Conservation (phyloP, 2,329 filamentous ascomycete species). For the Claviceps paspali region DNA sequence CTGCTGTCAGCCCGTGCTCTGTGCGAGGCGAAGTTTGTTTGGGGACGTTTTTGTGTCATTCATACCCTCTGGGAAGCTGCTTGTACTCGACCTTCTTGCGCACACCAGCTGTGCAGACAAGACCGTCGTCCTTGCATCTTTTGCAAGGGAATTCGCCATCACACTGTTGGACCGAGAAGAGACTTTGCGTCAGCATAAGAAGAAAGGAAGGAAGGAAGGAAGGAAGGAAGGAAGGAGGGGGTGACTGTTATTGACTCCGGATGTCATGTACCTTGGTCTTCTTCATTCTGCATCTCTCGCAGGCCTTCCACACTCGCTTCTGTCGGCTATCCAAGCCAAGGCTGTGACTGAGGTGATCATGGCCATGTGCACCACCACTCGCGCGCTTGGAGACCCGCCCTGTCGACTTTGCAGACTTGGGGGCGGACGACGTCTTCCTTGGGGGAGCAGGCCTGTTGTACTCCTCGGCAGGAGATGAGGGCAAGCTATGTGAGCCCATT, state of each 20-base stretch:
- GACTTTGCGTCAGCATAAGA: not conserved
- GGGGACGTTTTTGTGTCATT: conserved; percentile 1
- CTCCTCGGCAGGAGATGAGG: conserved; percentile 38
- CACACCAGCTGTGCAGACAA: conserved; percentile 47
- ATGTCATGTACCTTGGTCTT: conserved; percentile 44
- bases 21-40: not conserved
- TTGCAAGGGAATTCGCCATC: conserved; percentile 53
- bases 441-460: conserved; percentile 22
- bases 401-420: conserved; percentile 33
- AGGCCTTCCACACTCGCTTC: conserved; percentile 53
- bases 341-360: conserved; percentile 20
- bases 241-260: too few species aligned
- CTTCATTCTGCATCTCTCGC: conserved; percentile 52
- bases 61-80: conserved; percentile 46
- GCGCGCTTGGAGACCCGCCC: conserved; percentile 38
- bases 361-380: conserved; percentile 22
- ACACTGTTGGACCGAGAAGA: conserved; percentile 25
- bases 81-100: conserved; percentile 56
- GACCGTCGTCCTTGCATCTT: conserved; percentile 48
- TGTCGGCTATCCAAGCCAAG: conserved; percentile 37
- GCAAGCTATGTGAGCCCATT: conserved; percentile 34
- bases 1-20: not conserved
- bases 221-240: too few species aligned
- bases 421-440: conserved; percentile 25
- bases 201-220: too few species aligned